These are phyloP conservation scores for Litsea cubeba DNA, from an alignment of 164 flowering plant genomes.

Conservation along the genomic window DNA sequence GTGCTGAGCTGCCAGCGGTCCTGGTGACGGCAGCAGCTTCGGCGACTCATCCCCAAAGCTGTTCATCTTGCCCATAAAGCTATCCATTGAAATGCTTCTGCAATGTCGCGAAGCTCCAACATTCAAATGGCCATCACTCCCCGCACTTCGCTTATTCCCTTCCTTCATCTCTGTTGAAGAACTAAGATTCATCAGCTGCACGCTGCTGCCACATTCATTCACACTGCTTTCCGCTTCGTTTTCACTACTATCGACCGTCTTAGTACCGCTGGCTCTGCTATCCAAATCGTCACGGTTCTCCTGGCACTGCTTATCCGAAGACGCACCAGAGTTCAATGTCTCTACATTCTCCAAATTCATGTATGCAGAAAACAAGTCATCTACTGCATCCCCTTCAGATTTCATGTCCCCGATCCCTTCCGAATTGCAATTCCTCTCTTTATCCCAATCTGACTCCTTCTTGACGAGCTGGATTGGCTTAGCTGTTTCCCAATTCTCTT, in stretches of 20 bases:
- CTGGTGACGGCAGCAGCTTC: conserved; percentile 47
- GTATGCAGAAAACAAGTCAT: conserved; percentile 76
- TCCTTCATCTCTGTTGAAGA: conserved; percentile 51
- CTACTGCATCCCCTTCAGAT: conserved; percentile 75
- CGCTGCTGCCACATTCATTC: conserved; percentile 52
- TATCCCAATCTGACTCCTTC: conserved; percentile 52
- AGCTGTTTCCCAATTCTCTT: conserved; percentile 28
- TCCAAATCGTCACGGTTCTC: conserved; percentile 59
- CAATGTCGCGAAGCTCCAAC: conserved; percentile 30
- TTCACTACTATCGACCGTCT: conserved; percentile 77
- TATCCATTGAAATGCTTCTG: conserved; percentile 61
- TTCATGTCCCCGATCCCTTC: conserved; percentile 75
- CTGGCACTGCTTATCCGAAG: conserved; percentile 43
- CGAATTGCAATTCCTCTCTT: conserved; percentile 23
- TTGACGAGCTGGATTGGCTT: conserved; percentile 60
- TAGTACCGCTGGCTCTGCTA: conserved; percentile 75
- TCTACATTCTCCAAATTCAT: conserved; percentile 84
- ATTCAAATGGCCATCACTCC: conserved; percentile 34
- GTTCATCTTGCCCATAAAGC: conserved; percentile 48
- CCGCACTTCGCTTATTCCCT: conserved; percentile 38
- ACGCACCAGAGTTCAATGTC: conserved; percentile 56
- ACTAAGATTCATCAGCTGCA: conserved; percentile 21
- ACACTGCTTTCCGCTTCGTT: conserved; percentile 85
- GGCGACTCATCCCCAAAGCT: conserved; percentile 56
- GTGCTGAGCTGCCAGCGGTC: conserved; percentile 41